A percentile compares a stretch with the other conserved stretches of the same genome.
phyloP scores from a whole-genome alignment of 306 rosid species.

The Fragaria nilgerrensis region DNA sequence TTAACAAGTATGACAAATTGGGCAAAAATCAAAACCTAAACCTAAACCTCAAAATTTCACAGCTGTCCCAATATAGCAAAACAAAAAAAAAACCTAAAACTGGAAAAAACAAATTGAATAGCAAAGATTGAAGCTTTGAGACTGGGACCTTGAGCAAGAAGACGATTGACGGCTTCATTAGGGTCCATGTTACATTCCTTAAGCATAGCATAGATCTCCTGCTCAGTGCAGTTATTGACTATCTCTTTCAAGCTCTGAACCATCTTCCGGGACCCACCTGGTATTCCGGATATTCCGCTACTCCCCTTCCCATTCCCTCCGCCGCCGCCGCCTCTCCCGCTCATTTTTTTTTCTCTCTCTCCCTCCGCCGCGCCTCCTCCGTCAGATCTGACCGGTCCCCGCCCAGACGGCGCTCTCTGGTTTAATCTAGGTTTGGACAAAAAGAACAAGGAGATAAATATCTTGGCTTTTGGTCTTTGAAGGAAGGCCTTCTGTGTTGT shows the following conservation, averaged over 20 bases:
- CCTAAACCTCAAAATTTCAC: neutral
- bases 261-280: slow-evolving; percentile 79
- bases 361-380: slow-evolving; percentile 21
- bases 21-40: neutral
- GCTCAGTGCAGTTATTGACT: slow-evolving; percentile 73
- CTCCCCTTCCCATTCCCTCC: slow-evolving; percentile 39
- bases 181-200: slow-evolving; percentile 99
- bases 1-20: neutral
- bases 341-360: slow-evolving; percentile 40
- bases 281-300: slow-evolving; percentile 69
- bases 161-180: slow-evolving; percentile 95
- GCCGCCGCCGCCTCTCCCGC: slow-evolving; percentile 55
- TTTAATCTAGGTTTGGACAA: neutral
- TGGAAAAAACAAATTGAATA: neutral
- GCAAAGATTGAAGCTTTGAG: slow-evolving; percentile 52
- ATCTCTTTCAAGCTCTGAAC: slow-evolving; percentile 94
- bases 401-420: slow-evolving; percentile 13
- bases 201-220: slow-evolving; percentile 93
- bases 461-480: slow-evolving; percentile 12
- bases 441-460: slow-evolving; percentile 9
- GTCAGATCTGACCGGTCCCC: slow-evolving; percentile 46
- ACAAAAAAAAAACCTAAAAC: neutral
- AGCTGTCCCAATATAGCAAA: neutral
- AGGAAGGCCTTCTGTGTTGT: neutral
- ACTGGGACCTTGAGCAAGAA: slow-evolving; percentile 86